Base-by-base conservation (phyloP, 192 early-diverging fungal genomes). In the Helicostylum pulchrum region DNA sequence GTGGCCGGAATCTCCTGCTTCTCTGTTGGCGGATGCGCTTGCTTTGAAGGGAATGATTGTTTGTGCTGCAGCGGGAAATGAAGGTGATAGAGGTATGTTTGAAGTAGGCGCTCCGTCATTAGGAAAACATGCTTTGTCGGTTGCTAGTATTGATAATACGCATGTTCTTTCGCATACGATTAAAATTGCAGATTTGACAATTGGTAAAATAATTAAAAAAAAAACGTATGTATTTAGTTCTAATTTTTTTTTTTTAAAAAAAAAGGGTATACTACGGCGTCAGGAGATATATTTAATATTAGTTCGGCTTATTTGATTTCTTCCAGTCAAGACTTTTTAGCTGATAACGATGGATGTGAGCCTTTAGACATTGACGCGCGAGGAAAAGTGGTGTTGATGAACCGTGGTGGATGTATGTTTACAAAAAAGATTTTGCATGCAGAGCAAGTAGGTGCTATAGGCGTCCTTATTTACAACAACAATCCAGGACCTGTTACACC, bases 21-120 rank as follows among this genome's bases (percentile, higher is more conserved):
- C 86, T 1, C 55, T 77, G 0, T 62, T 84, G 8, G 80, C 74
- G 23, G 61, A 82, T 48, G 69, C 58, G 1, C 36, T 90, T 3
- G 68, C 74, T 14, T 55, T 68, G 7, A 26, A 67, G 6, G 88
- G 88, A 26, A 66, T 85, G 21, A 63, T 87, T 32, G 81, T 93
- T 11, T 77, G 84, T 52, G 77, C 86, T 20, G 80, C 92, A 15
- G 76, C 77, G 36, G 94, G 94, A 15, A 96, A 96, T 78, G 80
- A 86, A 32, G 93, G 93, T 43, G 36, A 62, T 23, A 67, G 70
- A 26, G 89, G 89, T 0, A 26, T 88, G 1, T 83, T 75, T 57
- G 80, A 81, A 36, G 76, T 77, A 2, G 66, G 76, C 12, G 60
- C 78, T 2, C 86, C 86, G 4, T 78, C 80, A 0, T 55, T 81